Conservation (phyloP, 129 eudicot genomes). For the Ambrosia artemisiifolia region DNA sequence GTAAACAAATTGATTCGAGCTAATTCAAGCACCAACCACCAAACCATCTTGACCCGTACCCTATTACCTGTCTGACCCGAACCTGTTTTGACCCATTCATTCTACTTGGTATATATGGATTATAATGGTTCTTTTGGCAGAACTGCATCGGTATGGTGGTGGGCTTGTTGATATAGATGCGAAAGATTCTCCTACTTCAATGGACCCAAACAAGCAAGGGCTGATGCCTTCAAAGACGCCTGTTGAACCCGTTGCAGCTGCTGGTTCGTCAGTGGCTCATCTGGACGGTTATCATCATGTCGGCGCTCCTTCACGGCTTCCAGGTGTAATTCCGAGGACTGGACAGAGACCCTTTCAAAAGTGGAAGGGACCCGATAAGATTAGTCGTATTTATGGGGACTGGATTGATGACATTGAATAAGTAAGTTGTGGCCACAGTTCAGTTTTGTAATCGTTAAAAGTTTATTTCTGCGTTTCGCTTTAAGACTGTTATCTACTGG, state of each 20-base stretch:
- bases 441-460: background rate
- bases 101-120: constrained; percentile 21
- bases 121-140: constrained; percentile 50
- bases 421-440: constrained; percentile 17
- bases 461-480: background rate
- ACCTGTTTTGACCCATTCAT: background rate
- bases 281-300: constrained; percentile 66
- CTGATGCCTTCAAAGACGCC: constrained; percentile 42
- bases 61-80: background rate
- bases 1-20: background rate
- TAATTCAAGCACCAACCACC: background rate
- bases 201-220: constrained; percentile 66
- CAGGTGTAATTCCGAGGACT: constrained; percentile 52
- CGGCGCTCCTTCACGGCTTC: constrained; percentile 61
- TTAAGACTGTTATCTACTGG: background rate
- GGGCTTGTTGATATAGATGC: constrained; percentile 69
- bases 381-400: constrained; percentile 93
- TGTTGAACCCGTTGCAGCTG: constrained; percentile 41
- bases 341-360: constrained; percentile 68
- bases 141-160: constrained; percentile 82
- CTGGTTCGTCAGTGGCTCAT: constrained; percentile 46
- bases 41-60: no score
- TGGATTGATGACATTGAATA: constrained; percentile 89
- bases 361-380: constrained; percentile 99
- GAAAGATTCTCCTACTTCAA: constrained; percentile 55